phyloP scores from a whole-genome alignment of 257 asterid genomes.

The Marsdenia floribunda region DNA sequence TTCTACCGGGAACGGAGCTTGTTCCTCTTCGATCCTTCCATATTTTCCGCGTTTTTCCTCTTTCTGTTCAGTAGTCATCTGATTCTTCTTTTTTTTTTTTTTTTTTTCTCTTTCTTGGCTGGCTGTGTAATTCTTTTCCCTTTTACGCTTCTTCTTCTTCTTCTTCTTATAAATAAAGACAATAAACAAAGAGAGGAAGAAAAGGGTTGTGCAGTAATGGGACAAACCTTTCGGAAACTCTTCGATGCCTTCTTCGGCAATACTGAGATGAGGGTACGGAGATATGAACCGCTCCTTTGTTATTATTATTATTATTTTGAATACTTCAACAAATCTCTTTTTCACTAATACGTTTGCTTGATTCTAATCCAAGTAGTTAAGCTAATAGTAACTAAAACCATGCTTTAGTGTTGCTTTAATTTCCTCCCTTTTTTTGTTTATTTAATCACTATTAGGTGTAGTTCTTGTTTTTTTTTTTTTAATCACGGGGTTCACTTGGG shows the following conservation, averaged over 20 bases:
- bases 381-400: not conserved
- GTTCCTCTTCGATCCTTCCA: not conserved
- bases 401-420: not conserved
- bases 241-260: slow-evolving; percentile 94
- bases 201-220: slow-evolving; percentile 37
- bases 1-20: not conserved
- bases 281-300: not conserved
- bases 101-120: not conserved
- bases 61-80: not conserved
- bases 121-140: not conserved
- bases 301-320: not conserved
- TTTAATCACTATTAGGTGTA: not conserved
- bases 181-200: not conserved
- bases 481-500: not conserved
- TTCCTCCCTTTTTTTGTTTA: not conserved
- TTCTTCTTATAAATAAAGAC: not conserved
- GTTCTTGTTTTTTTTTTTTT: not conserved
- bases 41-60: not conserved
- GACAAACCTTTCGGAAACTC: slow-evolving; percentile 97
- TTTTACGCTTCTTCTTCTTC: not conserved
- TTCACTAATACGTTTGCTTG: not conserved
- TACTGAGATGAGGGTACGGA: slow-evolving; percentile 87
- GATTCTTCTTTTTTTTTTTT: not conserved
- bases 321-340: not conserved
- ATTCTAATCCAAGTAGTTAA: not conserved